A percentile compares a stretch with the other conserved stretches of the same genome.
phyloP scores from a whole-genome alignment of 169 alveolate genomes.

The Eimeria tenella region DNA sequence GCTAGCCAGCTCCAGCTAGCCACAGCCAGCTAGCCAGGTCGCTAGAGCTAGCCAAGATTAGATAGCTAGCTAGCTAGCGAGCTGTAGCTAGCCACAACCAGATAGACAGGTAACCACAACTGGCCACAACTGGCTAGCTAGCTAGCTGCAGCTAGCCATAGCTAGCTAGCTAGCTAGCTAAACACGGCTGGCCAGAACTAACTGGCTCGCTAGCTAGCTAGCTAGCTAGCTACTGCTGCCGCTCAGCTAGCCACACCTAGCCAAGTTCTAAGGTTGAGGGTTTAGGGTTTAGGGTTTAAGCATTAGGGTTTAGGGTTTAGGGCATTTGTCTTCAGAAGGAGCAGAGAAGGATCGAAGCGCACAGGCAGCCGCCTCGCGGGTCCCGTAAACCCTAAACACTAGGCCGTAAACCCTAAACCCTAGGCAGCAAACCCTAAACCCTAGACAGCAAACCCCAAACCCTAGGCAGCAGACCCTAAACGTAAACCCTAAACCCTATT shows the following conservation, averaged over 20 bases:
- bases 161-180: too few species aligned
- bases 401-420: conserved; percentile 39
- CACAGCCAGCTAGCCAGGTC: background rate
- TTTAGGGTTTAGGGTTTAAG: background rate
- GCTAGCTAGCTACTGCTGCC: too few species aligned
- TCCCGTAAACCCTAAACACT: conserved; percentile 33
- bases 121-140: background rate
- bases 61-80: too few species aligned
- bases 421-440: conserved; percentile 29
- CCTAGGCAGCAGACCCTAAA: background rate
- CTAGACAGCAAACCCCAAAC: background rate
- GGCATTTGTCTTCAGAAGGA: conserved; percentile 27
- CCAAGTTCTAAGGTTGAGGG: background rate
- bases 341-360: conserved; percentile 7
- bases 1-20: background rate
- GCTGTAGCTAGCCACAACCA: too few species aligned
- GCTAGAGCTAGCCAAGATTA: background rate
- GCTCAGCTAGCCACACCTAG: too few species aligned
- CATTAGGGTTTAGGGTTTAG: background rate
- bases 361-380: conserved; percentile 14
- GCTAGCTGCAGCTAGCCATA: background rate
- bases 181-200: too few species aligned
- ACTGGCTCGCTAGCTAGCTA: too few species aligned
- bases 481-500: background rate
- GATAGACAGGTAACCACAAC: background rate